Evolutionary conservation across 208 protist genomes (phyloP), one percentile per base, ranked within the genome.

Genomic region (Crithidia bombi): DNA sequence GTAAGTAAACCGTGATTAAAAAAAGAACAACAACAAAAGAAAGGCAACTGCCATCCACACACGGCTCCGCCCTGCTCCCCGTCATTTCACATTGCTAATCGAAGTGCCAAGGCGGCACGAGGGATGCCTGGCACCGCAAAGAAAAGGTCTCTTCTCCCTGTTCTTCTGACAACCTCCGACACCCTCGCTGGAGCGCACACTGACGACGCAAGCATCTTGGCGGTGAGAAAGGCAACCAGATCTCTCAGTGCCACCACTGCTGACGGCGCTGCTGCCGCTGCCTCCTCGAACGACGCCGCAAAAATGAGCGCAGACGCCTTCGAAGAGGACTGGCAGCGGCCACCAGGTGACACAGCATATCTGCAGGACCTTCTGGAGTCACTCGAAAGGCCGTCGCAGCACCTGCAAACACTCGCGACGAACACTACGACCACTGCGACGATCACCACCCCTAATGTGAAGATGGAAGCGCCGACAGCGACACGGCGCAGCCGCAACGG

Each of bases 301-400:
- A 26, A 6, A 23, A 69, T 61, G 51, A 50, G 19, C 35, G 51
- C 41, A 0, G 64, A 69, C 2, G 14, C 4, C 14, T 77, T 58
- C 26, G 64, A 77, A 7, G 71, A 71, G 28, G 71, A 77, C 21
- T 77, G 71, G 71, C 71, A 77, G 44, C 71, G 71, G 11, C 57
- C 59, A 44, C 71, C 71, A 17, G 67, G 71, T 12, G 71, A 77
- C 32, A 47, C 71, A 14, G 19, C 7, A 19, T 77, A 67, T 57
- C 43, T 77, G 12, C 71, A 71, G 19, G 57, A 69, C 15, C 41
- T 77, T 6, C 41, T 77, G 10, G 28, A 30, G 4, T 54, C 71
- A 0, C 28, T 77, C 5, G 71, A 76, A 11, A 38, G 25, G 33
- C 54, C 19, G n/a, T 23, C 35, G 30, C 57, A 70, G 57, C 63